phyloP scores from a whole-genome alignment of 768 basidiomycete genomes.

The Trametes coccinea region DNA sequence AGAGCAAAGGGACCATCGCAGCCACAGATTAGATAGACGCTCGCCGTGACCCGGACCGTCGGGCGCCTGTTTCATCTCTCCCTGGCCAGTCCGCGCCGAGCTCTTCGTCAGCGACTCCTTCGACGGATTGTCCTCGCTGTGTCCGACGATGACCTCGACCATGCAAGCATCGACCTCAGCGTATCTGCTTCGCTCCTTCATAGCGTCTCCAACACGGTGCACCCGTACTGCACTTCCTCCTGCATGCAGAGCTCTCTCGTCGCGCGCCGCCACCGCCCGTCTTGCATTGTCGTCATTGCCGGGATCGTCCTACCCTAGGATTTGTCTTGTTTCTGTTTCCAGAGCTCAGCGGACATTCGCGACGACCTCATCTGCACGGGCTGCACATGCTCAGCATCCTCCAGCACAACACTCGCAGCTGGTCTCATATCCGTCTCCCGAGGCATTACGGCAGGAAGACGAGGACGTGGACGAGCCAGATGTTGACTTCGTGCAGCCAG shows the following conservation, averaged over 20 bases:
- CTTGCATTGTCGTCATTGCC: background rate
- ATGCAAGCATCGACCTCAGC: conserved; percentile 8
- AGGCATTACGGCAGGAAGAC: conserved; percentile 35
- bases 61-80: background rate
- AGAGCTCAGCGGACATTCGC: conserved; percentile 14
- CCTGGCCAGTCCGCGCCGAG: conserved; percentile 3
- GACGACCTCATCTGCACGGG: conserved; percentile 10
- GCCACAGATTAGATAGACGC: conserved; percentile 14
- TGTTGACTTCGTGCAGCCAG: conserved; percentile 53
- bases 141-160: conserved; percentile 3
- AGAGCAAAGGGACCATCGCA: background rate
- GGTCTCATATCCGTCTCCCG: conserved; percentile 47
- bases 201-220: conserved; percentile 4
- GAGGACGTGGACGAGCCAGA: conserved; percentile 65
- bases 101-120: conserved; percentile 8
- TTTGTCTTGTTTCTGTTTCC: background rate
- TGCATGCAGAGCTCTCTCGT: background rate
- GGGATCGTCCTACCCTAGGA: background rate
- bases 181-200: conserved; percentile 5
- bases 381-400: conserved; percentile 45
- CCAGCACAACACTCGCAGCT: conserved; percentile 42
- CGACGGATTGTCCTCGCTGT: background rate
- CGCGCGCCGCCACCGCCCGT: background rate
- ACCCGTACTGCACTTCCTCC: background rate
- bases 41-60: background rate